Conservation (phyloP, 768 basidiomycete species). For the Galerina marginata region DNA sequence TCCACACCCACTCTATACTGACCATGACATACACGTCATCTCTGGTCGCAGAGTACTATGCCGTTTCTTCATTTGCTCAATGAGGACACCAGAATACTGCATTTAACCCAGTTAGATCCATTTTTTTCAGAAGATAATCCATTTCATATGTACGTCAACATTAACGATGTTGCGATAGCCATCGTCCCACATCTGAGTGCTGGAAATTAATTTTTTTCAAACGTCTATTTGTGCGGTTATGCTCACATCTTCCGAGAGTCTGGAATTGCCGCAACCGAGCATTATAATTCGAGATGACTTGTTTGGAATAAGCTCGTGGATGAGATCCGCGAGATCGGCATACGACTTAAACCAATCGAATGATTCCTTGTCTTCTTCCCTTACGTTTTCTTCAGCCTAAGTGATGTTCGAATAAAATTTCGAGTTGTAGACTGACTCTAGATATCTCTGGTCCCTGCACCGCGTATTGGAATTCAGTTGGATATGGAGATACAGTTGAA, state of each 20-base stretch:
- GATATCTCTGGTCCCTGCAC: slow-evolving; percentile 71
- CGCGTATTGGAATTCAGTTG: slow-evolving; percentile 1
- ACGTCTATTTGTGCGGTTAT: neutral
- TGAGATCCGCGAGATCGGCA: slow-evolving; percentile 64
- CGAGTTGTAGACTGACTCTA: slow-evolving; percentile 49
- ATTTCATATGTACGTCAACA: slow-evolving; percentile 59
- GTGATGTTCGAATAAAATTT: neutral
- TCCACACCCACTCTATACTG: neutral
- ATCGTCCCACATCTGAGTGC: slow-evolving; percentile 80
- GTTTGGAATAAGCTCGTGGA: slow-evolving; percentile 67
- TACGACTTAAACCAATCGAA: slow-evolving; percentile 94
- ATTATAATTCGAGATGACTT: slow-evolving; percentile 70
- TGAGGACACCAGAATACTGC: slow-evolving; percentile 77
- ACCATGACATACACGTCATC: slow-evolving; percentile 66
- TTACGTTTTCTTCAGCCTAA: slow-evolving; percentile 29
- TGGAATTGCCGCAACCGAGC: slow-evolving; percentile 88
- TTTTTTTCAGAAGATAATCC: neutral
- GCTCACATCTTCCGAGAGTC: slow-evolving; percentile 74
- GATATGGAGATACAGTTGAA: neutral
- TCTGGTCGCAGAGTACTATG: slow-evolving; percentile 57
- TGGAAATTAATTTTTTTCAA: neutral
- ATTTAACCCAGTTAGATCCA: slow-evolving; percentile 2
- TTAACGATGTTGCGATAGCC: slow-evolving; percentile 84
- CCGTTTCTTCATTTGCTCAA: slow-evolving; percentile 71
- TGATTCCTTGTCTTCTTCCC: slow-evolving; percentile 60